A percentile compares a stretch with the other conserved stretches of the same genome.
Evolutionary conservation across 441 rosid species (phyloP).

Genomic region (Pelargonium australe): DNA sequence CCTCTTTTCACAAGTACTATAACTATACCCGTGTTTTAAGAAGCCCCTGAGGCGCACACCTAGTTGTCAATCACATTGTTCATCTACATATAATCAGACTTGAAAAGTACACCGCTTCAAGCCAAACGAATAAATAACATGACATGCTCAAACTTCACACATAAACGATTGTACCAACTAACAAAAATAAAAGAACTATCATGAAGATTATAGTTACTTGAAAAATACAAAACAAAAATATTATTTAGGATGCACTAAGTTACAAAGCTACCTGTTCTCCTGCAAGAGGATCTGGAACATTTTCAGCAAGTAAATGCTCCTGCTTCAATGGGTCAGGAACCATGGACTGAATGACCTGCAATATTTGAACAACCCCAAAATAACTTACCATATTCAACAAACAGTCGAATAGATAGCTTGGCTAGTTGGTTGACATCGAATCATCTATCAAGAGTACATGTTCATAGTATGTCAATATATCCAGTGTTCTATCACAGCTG

Average conservation of each 20-base stretch:
- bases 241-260: not conserved
- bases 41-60: too few relatives aligned
- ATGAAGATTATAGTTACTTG: not conserved
- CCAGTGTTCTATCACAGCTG: not conserved
- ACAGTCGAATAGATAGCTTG: not conserved
- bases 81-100: not conserved
- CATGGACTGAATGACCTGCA: conserved; percentile 31
- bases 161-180: not conserved
- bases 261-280: conserved; percentile 72
- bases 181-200: not conserved
- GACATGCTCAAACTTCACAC: not conserved
- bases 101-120: not conserved
- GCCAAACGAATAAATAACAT: not conserved
- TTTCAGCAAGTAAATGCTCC: conserved; percentile 66
- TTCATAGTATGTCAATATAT: not conserved
- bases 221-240: not conserved
- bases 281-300: conserved; percentile 30
- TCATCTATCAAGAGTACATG: not conserved
- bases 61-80: not conserved
- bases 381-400: not conserved
- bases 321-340: conserved; percentile 55
- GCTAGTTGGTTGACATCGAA: not conserved
- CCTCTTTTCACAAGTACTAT: not conserved
- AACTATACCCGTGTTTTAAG: not conserved
- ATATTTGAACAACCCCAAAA: not conserved